These are phyloP conservation scores for Blastocladiella emersonii DNA, from an alignment of 371 early-diverging fungal species.

Conservation along the genomic window DNA sequence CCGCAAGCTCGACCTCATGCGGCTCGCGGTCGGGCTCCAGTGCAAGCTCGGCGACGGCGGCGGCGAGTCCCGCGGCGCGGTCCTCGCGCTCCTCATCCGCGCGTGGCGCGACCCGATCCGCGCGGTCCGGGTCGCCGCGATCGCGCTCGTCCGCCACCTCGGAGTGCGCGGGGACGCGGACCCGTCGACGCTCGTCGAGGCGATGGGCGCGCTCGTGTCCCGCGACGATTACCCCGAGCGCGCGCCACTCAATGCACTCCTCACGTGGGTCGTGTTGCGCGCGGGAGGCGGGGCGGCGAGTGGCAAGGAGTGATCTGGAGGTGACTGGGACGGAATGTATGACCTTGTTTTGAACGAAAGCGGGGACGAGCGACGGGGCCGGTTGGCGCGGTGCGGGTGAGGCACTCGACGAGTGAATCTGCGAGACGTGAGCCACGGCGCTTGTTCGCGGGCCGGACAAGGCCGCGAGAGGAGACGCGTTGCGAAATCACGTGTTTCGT, in stretches of 20 bases:
- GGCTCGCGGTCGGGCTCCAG: background rate
- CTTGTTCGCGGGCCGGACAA: too few species aligned
- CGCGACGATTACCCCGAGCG: background rate
- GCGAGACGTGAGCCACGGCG: too few species aligned
- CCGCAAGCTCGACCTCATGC: background rate
- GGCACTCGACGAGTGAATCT: too few species aligned
- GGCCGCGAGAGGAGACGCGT: too few species aligned
- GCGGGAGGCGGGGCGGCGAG: too few species aligned
- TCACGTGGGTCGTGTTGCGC: background rate
- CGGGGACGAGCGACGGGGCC: too few species aligned
- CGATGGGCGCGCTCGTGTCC: conserved; percentile 1
- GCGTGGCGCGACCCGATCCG: background rate
- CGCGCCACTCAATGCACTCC: background rate
- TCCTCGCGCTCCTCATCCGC: background rate
- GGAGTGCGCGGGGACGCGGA: background rate
- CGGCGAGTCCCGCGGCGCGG: background rate
- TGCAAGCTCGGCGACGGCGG: background rate
- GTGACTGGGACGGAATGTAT: too few species aligned
- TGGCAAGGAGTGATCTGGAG: too few species aligned
- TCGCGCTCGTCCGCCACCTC: background rate
- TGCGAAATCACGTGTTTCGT: too few species aligned
- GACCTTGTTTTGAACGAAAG: too few species aligned
- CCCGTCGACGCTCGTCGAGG: background rate
- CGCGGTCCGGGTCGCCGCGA: background rate
- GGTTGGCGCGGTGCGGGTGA: too few species aligned